Conservation (phyloP, 2,329 filamentous ascomycete genomes). For the Penicillium sp. region DNA sequence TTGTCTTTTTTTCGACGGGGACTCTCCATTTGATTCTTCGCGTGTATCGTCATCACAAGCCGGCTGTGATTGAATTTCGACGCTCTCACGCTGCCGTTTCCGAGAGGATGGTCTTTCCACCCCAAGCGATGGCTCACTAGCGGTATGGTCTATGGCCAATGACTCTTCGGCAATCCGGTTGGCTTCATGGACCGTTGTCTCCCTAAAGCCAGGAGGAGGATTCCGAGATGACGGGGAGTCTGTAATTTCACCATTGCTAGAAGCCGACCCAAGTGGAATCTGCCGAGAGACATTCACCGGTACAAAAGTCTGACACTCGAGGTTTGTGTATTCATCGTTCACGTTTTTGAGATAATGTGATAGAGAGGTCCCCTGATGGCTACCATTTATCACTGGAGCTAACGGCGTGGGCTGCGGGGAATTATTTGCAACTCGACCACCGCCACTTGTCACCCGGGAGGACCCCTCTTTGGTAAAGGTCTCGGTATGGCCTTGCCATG, state of each 20-base stretch:
- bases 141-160: neutral
- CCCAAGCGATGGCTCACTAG: neutral
- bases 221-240: neutral
- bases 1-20: slow-evolving; percentile 17
- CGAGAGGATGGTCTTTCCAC: neutral
- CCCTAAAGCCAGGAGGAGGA: neutral
- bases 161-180: neutral
- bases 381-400: neutral
- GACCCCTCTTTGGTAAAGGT: neutral
- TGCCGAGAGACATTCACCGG: neutral
- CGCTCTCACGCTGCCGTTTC: slow-evolving; percentile 14
- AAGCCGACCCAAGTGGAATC: neutral
- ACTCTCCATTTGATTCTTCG: neutral
- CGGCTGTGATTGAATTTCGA: neutral
- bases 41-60: neutral
- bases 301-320: neutral
- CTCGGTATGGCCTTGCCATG: neutral
- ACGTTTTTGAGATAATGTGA: neutral
- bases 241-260: neutral
- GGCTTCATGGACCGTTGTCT: neutral
- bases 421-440: neutral
- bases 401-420: neutral
- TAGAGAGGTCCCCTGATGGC: neutral
- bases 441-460: neutral
- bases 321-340: neutral